A percentile compares a stretch with the other conserved stretches of the same genome.
phyloP scores from a whole-genome alignment of 208 protist genomes.

The Crithidia thermophila region DNA sequence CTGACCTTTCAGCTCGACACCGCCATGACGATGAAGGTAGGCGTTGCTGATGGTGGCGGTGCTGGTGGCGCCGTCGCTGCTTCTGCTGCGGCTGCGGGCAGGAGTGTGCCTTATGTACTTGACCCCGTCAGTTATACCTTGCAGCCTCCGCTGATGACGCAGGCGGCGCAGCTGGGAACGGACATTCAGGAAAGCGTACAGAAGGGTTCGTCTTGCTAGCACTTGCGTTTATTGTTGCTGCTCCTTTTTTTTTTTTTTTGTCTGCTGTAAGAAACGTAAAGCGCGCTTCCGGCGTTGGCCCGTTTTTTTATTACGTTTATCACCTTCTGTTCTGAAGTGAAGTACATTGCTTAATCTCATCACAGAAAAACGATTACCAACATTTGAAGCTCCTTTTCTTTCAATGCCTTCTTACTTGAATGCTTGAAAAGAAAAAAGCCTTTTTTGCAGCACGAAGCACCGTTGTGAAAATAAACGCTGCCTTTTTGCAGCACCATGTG shows the following conservation, averaged over 20 bases:
- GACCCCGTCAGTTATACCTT: constrained; percentile 80
- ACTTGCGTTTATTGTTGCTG: background rate
- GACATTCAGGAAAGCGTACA: constrained; percentile 70
- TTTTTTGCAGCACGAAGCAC: too few relatives aligned
- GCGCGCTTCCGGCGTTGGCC: too few relatives aligned
- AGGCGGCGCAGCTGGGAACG: constrained; percentile 61
- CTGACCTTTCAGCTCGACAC: constrained; percentile 89
- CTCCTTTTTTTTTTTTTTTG: constrained; percentile 10
- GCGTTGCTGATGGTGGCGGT: background rate
- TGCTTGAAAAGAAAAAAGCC: too few relatives aligned
- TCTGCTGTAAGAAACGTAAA: too few relatives aligned
- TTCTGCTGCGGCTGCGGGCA: background rate
- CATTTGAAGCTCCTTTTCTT: too few relatives aligned
- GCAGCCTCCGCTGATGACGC: constrained; percentile 74
- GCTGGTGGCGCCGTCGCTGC: background rate
- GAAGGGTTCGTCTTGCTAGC: background rate
- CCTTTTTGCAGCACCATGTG: too few relatives aligned
- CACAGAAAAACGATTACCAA: too few relatives aligned
- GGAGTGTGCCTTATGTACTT: constrained; percentile 44
- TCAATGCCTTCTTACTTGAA: too few relatives aligned
- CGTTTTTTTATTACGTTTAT: too few relatives aligned
- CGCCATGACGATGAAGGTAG: constrained; percentile 77
- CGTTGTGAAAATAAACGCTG: too few relatives aligned
- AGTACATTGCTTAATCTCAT: too few relatives aligned
- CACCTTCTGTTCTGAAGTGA: too few relatives aligned